Conservation (phyloP, 2,329 filamentous ascomycete species). For the Mycosphaerella sp. region DNA sequence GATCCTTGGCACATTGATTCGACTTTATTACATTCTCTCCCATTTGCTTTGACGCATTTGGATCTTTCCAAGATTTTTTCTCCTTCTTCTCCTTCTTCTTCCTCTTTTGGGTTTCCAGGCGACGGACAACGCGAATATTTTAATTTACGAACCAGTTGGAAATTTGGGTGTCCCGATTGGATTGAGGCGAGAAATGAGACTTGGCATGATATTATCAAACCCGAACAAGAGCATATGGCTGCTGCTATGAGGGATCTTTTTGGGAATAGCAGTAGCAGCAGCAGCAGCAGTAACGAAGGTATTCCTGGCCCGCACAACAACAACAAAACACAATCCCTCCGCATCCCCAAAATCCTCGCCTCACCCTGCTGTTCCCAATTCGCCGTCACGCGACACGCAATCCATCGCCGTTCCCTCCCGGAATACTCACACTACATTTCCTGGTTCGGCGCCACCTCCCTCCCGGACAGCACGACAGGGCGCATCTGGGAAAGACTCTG, state of each 20-base stretch:
- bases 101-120: too few species aligned
- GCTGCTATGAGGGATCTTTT: constrained; percentile 18
- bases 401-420: constrained; percentile 9
- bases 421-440: constrained; percentile 16
- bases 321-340: not conserved
- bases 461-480: constrained; percentile 16
- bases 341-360: constrained; percentile 17
- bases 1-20: constrained; percentile 21
- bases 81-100: too few species aligned
- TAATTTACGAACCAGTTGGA: constrained; percentile 21
- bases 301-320: too few species aligned
- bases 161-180: constrained; percentile 19
- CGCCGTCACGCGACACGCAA: constrained; percentile 15
- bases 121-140: constrained; percentile 12
- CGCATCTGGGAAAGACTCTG: constrained; percentile 24
- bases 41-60: constrained; percentile 16
- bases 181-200: constrained; percentile 18
- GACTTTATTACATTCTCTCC: constrained; percentile 12
- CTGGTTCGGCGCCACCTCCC: constrained; percentile 13
- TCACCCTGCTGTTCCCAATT: constrained; percentile 24
- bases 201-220: constrained; percentile 11
- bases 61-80: constrained; percentile 4
- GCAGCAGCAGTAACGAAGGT: too few species aligned
- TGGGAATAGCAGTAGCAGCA: not conserved
- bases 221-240: constrained; percentile 19